phyloP scores from a whole-genome alignment of 345 rosid genomes.

The Eucalyptus coolabah region DNA sequence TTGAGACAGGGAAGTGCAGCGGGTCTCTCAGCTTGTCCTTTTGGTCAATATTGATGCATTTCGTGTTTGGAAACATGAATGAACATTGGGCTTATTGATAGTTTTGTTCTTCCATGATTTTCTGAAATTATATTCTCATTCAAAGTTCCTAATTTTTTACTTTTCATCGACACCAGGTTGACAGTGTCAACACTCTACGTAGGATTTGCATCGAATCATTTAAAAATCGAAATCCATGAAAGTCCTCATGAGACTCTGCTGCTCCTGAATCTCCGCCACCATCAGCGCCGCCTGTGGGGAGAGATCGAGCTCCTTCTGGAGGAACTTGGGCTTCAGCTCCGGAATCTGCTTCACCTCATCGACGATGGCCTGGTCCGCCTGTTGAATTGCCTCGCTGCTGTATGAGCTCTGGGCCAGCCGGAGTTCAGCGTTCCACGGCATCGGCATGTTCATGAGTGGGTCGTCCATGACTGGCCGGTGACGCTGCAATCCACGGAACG shows the following conservation, averaged over 20 bases:
- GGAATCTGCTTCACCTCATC: constrained; percentile 56
- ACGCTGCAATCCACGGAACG: too few species aligned
- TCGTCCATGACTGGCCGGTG: too few species aligned
- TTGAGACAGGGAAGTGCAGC: too few species aligned
- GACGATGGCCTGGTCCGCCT: constrained; percentile 72
- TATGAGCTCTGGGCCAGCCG: constrained; percentile 89
- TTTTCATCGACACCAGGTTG: constrained; percentile 32
- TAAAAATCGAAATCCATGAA: too few species aligned
- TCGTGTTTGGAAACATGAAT: not conserved
- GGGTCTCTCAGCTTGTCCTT: too few species aligned
- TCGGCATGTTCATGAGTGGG: too few species aligned
- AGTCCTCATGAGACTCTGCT: constrained; percentile 83
- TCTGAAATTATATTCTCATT: too few species aligned
- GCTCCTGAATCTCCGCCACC: constrained; percentile 91
- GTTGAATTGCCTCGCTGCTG: constrained; percentile 56
- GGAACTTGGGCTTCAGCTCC: constrained; percentile 54
- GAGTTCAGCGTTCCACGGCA: constrained; percentile 40
- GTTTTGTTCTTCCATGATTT: too few species aligned
- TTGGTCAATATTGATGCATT: not conserved
- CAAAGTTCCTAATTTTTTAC: not conserved
- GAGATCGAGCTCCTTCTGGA: constrained; percentile 56
- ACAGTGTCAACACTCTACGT: constrained; percentile 33
- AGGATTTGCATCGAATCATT: too few species aligned
- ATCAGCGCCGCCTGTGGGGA: constrained; percentile 78
- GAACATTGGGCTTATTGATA: not conserved